These are phyloP conservation scores for Schizosaccharomyces osmophilus DNA, from an alignment of 805 yeast species.

Conservation along the genomic window DNA sequence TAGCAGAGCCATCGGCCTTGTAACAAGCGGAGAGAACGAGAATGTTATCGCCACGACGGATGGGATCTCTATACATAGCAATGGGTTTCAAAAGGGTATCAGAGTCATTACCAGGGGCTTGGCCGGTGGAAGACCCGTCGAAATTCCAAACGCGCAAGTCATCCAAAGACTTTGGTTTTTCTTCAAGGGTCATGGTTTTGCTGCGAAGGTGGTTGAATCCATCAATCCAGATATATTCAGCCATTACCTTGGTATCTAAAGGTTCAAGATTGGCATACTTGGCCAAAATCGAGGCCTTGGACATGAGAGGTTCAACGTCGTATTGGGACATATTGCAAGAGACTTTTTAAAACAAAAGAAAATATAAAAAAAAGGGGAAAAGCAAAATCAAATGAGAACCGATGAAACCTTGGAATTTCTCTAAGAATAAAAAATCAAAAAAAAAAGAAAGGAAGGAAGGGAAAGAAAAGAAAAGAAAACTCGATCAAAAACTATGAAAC, in stretches of 20 bases:
- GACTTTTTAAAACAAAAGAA: background rate
- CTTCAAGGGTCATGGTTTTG: slow-evolving; percentile 62
- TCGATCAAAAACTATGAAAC: too few relatives aligned
- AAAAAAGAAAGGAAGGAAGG: too few relatives aligned
- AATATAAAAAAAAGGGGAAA: background rate
- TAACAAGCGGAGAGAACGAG: slow-evolving; percentile 89
- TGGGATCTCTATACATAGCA: slow-evolving; percentile 85
- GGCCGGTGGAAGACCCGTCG: slow-evolving; percentile 95
- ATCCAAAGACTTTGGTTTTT: slow-evolving; percentile 44
- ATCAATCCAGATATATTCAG: slow-evolving; percentile 97
- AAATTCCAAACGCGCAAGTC: slow-evolving; percentile 98
- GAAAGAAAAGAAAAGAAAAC: too few relatives aligned
- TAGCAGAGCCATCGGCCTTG: slow-evolving; percentile 97
- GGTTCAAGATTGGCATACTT: slow-evolving; percentile 53
- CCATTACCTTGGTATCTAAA: slow-evolving; percentile 69
- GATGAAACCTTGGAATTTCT: background rate
- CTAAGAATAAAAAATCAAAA: background rate
- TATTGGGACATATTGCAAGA: background rate
- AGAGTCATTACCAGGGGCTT: slow-evolving; percentile 81
- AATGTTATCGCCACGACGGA: slow-evolving; percentile 93
- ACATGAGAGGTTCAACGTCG: background rate
- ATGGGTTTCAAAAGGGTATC: slow-evolving; percentile 91
- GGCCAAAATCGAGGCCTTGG: background rate
- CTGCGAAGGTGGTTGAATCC: slow-evolving; percentile 78
- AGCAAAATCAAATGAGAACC: background rate